phyloP scores from a whole-genome alignment of 2,329 filamentous ascomycete genomes.

The Chrysoporthe austroafricana region DNA sequence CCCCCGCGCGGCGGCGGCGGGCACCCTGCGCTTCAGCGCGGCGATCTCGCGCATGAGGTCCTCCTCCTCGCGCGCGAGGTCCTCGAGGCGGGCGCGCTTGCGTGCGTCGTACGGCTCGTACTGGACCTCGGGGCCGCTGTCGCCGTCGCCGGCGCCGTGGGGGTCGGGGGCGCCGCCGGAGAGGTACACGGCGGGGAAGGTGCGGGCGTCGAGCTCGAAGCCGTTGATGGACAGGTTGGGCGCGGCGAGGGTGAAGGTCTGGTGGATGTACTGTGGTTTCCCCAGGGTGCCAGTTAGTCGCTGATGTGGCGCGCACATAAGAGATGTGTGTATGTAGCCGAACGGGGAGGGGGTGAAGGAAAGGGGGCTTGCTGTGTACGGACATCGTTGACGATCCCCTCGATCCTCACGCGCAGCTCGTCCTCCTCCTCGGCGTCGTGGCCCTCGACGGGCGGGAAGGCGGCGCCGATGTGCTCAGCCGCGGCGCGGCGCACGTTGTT shows the following conservation, averaged over 20 bases:
- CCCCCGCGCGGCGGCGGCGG: conserved; percentile 47
- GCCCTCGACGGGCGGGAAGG: conserved; percentile 66
- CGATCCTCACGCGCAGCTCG: conserved; percentile 61
- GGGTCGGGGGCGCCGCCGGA: conserved; percentile 15
- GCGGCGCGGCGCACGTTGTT: conserved; percentile 71
- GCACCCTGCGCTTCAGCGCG: conserved; percentile 58
- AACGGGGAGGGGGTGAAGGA: not conserved
- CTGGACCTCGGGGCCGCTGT: conserved; percentile 39
- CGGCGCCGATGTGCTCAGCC: conserved; percentile 66
- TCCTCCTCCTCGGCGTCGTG: conserved; percentile 54
- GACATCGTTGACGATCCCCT: conserved; percentile 63
- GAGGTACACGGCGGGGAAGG: conserved; percentile 38
- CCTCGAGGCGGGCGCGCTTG: conserved; percentile 62
- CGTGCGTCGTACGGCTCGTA: conserved; percentile 66
- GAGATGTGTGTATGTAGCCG: too few species aligned
- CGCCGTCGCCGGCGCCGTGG: conserved; percentile 24
- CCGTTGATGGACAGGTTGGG: conserved; percentile 69
- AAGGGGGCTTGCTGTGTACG: conserved; percentile 20
- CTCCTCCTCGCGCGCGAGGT: conserved; percentile 65
- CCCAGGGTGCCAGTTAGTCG: not conserved
- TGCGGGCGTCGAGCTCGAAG: conserved; percentile 48
- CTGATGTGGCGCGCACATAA: not conserved
- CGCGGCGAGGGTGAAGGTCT: conserved; percentile 61
- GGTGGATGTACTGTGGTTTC: conserved; percentile 59
- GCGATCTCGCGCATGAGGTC: conserved; percentile 68